Base-by-base conservation (phyloP, 768 basidiomycete species). In the Cystofilobasidium bisporidii region DNA sequence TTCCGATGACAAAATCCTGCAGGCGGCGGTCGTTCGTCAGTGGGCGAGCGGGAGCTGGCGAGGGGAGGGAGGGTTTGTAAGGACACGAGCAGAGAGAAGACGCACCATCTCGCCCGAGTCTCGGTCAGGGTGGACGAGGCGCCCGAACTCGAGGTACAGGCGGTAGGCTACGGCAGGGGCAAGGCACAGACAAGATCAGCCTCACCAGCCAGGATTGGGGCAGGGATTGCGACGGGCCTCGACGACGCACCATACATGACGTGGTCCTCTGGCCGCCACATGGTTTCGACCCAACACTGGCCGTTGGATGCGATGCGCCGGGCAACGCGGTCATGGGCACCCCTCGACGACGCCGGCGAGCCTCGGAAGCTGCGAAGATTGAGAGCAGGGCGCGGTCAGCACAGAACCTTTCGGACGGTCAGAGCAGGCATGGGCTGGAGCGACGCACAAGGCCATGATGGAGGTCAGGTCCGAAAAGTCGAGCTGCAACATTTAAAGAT, bases 231-330 rank as follows among this genome's bases (percentile, higher is more conserved):
- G 33, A 38, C 5, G 32, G 9, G 45, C 36, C 43, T 28, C 26
- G 3, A 48, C 1, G 24, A 36, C 9, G 40, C 43, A 28, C 64
- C 55, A 56, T 47, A 62, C 32, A 22, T 36, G 20, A 30, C 48
- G 15, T 47, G 53, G 41, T 41, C 33, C 40, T 38, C 33, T 61
- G 28, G 32, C 33, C 63, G 56, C 62, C 63, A 68, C 2, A 47
- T 78, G 53, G 71, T 68, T 65, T 78, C 77, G 12, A 77, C 76
- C 77, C 77, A 78, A 57, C 77, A 78, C 63, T 78, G 77, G 24
- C 76, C 74, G 69, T 78, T 78, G 33, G 76, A 71, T 2, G 77
- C 76, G 71, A 78, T 78, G 50, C 77, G 61, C 22, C 76, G 70
- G 2, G 77, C 77, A 15, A 77, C 77, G 61, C 76, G 75, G 61